Base-by-base conservation (phyloP, 192 early-diverging fungal genomes). In the Coemansia sp. region DNA sequence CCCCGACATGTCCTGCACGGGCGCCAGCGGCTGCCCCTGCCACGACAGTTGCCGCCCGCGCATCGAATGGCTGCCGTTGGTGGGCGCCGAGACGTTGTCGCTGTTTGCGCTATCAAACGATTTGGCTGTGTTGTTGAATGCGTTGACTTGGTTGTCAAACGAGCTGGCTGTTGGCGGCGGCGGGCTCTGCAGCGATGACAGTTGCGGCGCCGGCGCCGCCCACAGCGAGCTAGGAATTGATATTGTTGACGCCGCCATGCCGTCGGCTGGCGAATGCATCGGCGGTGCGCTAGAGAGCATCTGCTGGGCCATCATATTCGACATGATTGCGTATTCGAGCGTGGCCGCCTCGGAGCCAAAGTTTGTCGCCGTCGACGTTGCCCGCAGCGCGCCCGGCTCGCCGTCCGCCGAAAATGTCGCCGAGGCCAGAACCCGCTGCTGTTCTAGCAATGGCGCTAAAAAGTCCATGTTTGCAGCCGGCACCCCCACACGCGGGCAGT, bases 321-420 rank as follows among this genome's bases (percentile, higher is more conserved):
- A 90, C 19, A 96, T 69, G 30, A 95, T 87, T 2, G 87, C 84
- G 60, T 93, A 92, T 70, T 97, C 94, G 27, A 92, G 79, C 58
- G 90, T 95, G 54, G 87, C 82, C 25, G 89, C 77, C 45, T 90
- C 90, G 4, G 94, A 97, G 22, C 90, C 90, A 79, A 97, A 97
- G 55, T 55, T 62, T 15, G 44, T 39, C 17, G 45, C 21, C 11
- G 52, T 54, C 57, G 64, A 62, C 30, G 50, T 70, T 31, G 50
- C 47, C 17, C 49, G 69, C 36, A 60, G 53, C 27, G 49, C 30
- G 30, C 41, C 19, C 22, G 53, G 25, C 15, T 55, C 51, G 30
- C 55, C 22, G 14, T 51, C 19, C 38, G 36, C 41, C 3, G 44
- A n/a, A n/a, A n/a, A n/a, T n/a, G n/a, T n/a, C n/a, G n/a, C n/a